Conservation (phyloP, 2,329 filamentous ascomycete species). For the Alternaria sp. region DNA sequence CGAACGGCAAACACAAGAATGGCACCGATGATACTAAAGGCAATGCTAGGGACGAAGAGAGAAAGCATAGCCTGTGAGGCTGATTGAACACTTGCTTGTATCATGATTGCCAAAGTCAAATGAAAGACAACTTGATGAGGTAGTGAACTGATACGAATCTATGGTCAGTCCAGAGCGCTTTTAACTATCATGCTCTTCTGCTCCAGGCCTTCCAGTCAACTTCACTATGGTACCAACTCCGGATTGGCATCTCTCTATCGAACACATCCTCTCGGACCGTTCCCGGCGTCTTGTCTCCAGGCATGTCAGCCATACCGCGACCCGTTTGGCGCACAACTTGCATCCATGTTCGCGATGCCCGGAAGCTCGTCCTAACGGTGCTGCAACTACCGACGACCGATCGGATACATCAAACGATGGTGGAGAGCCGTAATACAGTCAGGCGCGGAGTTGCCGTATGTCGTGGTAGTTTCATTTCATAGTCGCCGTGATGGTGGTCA, state of each 20-base stretch:
- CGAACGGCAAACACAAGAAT: slow-evolving; percentile 6
- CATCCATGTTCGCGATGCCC: slow-evolving; percentile 3
- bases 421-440: slow-evolving; percentile 5
- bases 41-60: slow-evolving; percentile 1
- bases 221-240: not conserved
- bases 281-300: not conserved
- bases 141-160: not conserved
- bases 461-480: not conserved
- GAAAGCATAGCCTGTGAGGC: slow-evolving; percentile 6
- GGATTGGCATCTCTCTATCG: not conserved
- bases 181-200: not conserved
- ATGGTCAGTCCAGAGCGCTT: not conserved
- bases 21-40: slow-evolving; percentile 5
- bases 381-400: not conserved
- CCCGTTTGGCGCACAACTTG: not conserved
- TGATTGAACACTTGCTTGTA: not conserved
- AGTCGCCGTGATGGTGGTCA: not conserved
- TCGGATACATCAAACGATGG: not conserved
- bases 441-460: not conserved
- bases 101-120: not conserved
- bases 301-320: not conserved
- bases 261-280: not conserved
- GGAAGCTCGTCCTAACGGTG: not conserved
- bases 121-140: not conserved
- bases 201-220: not conserved